Evolutionary conservation across 116 monocot species (phyloP), one percentile per base, ranked within the genome.

Genomic region (Dioscorea cayenensis): DNA sequence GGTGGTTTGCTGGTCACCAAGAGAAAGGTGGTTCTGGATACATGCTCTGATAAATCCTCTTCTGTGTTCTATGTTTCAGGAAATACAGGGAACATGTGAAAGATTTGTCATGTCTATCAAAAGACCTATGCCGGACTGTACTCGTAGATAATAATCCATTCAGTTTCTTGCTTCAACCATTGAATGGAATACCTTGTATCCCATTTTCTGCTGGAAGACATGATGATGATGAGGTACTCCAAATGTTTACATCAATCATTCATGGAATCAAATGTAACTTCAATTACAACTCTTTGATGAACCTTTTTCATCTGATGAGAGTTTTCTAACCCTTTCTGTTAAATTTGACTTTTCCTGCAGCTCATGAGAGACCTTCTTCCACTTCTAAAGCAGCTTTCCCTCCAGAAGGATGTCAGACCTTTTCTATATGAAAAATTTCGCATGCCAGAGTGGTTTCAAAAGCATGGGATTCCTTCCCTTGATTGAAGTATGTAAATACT

Each of bases 131-230:
- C 55, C 76, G 93, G 61, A 80, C 75, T 70, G 96, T 96, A 29
- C 67, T 92, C 66, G 96, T 96, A 66, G 96, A 96, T 67, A 96
- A 96, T 73, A 99, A 93, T 73, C 97, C 97, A n/a, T 99, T 93
- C 75, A 93, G 93, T 74, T 99, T 99, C 78, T 78, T 93, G 72
- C 84, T 93, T 67, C 97, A 99, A 68, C 97, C 97, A 51, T 69
- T 85, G 62, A 99, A 99, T 77, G 97, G 97, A 64, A 91, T 99
- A 71, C 97, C 97, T 17, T 99, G 97, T 37, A 32, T 93, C 69
- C 97, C 97, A 66, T 99, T 99, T 75, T 84, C 86, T 64, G 86
- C 89, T 22, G 89, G 84, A 60, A 93, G 90, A 63, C 90, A 81
- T 72, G 71, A 76, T 58, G 97, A 99, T 80, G 82, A 84, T 36